Evolutionary conservation across 2,329 filamentous ascomycete species (phyloP).

Genomic region (Shiraia sp.): DNA sequence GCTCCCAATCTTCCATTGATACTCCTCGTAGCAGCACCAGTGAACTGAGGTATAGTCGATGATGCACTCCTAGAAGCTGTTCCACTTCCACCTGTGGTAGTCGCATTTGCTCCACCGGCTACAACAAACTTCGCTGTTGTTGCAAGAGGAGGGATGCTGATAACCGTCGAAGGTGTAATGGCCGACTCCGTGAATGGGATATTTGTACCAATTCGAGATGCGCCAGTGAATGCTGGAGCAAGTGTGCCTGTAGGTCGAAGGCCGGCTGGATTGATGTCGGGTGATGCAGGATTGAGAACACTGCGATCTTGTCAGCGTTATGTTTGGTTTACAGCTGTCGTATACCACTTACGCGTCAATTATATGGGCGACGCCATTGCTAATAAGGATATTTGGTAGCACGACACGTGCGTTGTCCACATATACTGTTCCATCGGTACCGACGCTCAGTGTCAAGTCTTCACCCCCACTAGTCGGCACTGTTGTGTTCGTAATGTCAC

Average conservation of each 20-base stretch:
- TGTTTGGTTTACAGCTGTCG: too few relatives aligned
- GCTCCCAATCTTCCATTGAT: neutral
- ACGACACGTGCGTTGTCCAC: too few relatives aligned
- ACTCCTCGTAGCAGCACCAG: neutral
- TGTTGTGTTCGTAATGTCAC: constrained; percentile 1
- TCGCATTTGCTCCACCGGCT: too few relatives aligned
- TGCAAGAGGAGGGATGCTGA: constrained; percentile 1
- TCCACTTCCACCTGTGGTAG: too few relatives aligned
- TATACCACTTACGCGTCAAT: too few relatives aligned
- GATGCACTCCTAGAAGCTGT: constrained; percentile 3
- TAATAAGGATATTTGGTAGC: neutral
- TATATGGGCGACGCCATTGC: too few relatives aligned
- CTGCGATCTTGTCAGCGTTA: too few relatives aligned
- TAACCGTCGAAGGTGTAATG: neutral
- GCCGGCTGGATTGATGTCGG: neutral
- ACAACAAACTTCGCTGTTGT: constrained; percentile 1
- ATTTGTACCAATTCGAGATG: constrained; percentile 1
- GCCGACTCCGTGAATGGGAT: neutral
- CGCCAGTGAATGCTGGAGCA: neutral
- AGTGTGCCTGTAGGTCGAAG: constrained; percentile 1
- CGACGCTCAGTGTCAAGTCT: neutral
- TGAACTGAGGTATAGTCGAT: constrained; percentile 9
- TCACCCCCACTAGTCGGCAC: neutral
- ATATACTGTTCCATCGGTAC: neutral
- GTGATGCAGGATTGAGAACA: constrained; percentile 3